Evolutionary conservation across 1,284 basidiomycete species (phyloP), one percentile per base, ranked within the genome.

Genomic region (Tilletia horrida): DNA sequence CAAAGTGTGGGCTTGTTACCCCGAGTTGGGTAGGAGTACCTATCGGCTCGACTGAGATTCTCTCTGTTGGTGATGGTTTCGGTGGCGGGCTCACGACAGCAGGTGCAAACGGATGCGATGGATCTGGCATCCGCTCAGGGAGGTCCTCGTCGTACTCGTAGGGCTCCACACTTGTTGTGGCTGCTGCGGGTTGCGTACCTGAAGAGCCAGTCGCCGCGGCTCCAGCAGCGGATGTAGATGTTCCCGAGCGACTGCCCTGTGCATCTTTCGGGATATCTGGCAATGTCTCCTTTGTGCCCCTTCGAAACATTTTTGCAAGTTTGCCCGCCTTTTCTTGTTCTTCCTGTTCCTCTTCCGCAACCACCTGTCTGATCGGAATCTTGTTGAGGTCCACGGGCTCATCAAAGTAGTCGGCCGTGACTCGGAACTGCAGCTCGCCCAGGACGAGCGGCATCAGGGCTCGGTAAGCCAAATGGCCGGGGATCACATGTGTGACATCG

Each of bases 371-470:
- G 57, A 81, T 79, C 2, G 79, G 80, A 4, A 81, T 74, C 31
- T 73, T 71, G 25, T 71, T 70, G 23, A 81, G 68, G 42, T 79
- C 77, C 52, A 81, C 80, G 4, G 80, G 80, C 70, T 81, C 80
- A 66, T 81, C 80, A 71, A 81, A 81, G 73, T 80, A 81, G 68
- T 81, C 80, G 1, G 79, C 79, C 0, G 79, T 81, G 18, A 75
- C 76, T 44, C 74, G 71, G 70, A 81, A 81, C 43, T 79, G 79
- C 3, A 81, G 73, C 71, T 81, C 76, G 61, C 76, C 69, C 21
- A 81, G 71, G 11, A 81, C 78, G 7, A 81, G 71, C 27, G 80
- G 80, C 73, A 78, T 81, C 61, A 80, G 62, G 1, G 79, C 73
- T 18, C 80, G 76, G 57, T 81, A 81, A 18, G 72, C 71, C 2